Conservation (phyloP, 441 rosid genomes). For the Dalechampia spathulata region DNA sequence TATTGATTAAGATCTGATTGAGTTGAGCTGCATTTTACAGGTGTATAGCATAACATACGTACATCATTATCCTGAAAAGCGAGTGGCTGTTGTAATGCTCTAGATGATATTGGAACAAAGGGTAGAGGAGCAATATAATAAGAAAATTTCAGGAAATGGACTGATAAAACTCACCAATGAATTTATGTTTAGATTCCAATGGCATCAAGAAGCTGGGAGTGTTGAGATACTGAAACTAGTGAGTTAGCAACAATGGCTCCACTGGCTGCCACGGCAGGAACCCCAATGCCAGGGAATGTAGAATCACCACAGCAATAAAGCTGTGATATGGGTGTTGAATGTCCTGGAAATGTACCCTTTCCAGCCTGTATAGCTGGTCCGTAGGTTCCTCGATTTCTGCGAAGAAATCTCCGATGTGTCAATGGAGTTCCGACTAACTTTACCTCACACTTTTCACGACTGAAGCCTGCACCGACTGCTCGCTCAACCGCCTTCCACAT, state of each 20-base stretch:
- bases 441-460: slow-evolving; percentile 70
- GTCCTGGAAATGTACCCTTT: slow-evolving; percentile 71
- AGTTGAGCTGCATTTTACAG: too few relatives aligned
- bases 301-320: slow-evolving; percentile 90
- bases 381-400: slow-evolving; percentile 76
- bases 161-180: slow-evolving; percentile 1
- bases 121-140: background rate
- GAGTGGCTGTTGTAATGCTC: too few relatives aligned
- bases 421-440: slow-evolving; percentile 84
- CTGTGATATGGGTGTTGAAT: slow-evolving; percentile 70
- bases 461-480: slow-evolving; percentile 66
- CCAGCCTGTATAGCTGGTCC: slow-evolving; percentile 90
- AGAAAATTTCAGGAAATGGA: slow-evolving; percentile 1
- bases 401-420: slow-evolving; percentile 70
- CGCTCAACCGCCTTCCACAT: slow-evolving; percentile 90
- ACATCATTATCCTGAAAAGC: too few relatives aligned
- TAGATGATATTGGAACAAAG: too few relatives aligned
- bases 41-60: too few relatives aligned
- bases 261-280: slow-evolving; percentile 94
- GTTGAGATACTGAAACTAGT: slow-evolving; percentile 31
- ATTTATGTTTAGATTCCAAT: slow-evolving; percentile 26
- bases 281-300: slow-evolving; percentile 89
- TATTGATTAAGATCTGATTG: too few relatives aligned
- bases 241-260: slow-evolving; percentile 29
- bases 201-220: slow-evolving; percentile 36